Percentiles rank a stretch among this genome's conserved stretches.
phyloP scores from a whole-genome alignment of 176 grass and related monocot species.

The Phoenix roebelenii region DNA sequence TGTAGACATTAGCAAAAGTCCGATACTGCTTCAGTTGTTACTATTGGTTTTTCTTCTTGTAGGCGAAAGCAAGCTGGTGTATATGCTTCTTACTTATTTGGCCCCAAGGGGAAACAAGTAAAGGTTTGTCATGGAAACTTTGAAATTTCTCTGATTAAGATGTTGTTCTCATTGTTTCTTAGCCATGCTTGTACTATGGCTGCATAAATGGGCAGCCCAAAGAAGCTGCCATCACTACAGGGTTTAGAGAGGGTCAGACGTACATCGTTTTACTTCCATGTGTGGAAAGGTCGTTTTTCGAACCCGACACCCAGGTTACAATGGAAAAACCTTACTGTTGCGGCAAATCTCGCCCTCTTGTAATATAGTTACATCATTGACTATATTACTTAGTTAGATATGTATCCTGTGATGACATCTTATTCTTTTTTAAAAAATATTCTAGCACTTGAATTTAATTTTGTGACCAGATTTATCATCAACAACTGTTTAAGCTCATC shows the following conservation, averaged over 20 bases:
- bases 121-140: constrained; percentile 40
- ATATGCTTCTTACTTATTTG: constrained; percentile 83
- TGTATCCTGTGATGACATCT: too few species aligned
- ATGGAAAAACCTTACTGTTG: too few species aligned
- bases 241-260: too few species aligned
- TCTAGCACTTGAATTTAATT: too few species aligned
- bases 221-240: too few species aligned
- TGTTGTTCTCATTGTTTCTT: constrained; percentile 2
- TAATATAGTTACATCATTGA: background rate
- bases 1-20: background rate
- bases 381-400: too few species aligned
- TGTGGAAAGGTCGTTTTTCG: too few species aligned
- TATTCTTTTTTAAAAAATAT: too few species aligned
- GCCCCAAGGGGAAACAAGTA: constrained; percentile 68
- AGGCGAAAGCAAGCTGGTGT: constrained; percentile 90
- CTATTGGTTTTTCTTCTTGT: background rate
- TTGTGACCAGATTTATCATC: too few species aligned
- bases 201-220: background rate
- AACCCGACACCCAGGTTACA: too few species aligned
- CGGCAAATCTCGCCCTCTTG: background rate
- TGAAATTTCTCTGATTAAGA: background rate
- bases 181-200: background rate
- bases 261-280: too few species aligned
- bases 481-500: too few species aligned
- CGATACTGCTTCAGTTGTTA: constrained; percentile 9